A percentile compares a stretch with the other conserved stretches of the same genome.
Evolutionary conservation across 768 basidiomycete genomes (phyloP).

Genomic region (Xanthoconium stramineum): DNA sequence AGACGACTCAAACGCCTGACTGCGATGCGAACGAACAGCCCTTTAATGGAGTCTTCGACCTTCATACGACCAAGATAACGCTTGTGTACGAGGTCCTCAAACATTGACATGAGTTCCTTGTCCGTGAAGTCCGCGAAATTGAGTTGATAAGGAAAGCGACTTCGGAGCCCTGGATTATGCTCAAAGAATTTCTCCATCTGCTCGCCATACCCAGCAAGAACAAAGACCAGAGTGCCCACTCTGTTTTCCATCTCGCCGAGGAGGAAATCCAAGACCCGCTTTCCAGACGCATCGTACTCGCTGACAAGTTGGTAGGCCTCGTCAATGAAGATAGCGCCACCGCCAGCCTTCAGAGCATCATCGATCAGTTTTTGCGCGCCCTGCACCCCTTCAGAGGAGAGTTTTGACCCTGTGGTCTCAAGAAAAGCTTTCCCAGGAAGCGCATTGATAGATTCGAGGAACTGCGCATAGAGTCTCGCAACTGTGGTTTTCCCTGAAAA

Average conservation of each 20-base stretch:
- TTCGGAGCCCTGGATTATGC: constrained; percentile 65
- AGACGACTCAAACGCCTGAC: constrained; percentile 16
- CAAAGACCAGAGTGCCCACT: constrained; percentile 61
- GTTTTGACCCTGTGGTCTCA: constrained; percentile 60
- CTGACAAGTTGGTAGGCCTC: constrained; percentile 67
- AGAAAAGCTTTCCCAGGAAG: constrained; percentile 52
- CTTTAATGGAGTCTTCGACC: constrained; percentile 51
- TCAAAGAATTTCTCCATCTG: constrained; percentile 79
- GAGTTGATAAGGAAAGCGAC: constrained; percentile 63
- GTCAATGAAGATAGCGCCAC: constrained; percentile 67
- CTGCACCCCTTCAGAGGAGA: constrained; percentile 56
- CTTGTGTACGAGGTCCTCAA: constrained; percentile 46
- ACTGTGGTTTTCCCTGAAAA: constrained; percentile 14
- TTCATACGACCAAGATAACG: constrained; percentile 49
- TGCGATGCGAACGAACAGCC: constrained; percentile 47
- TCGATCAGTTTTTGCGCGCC: constrained; percentile 35
- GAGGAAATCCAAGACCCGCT: constrained; percentile 63
- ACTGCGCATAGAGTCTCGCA: constrained; percentile 60
- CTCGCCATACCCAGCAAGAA: constrained; percentile 66
- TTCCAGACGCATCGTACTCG: constrained; percentile 37
- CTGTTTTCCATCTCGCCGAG: constrained; percentile 75
- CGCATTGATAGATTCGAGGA: constrained; percentile 52
- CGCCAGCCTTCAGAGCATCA: constrained; percentile 46
- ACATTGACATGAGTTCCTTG: constrained; percentile 52
- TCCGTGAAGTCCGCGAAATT: constrained; percentile 63